These are phyloP conservation scores for Ophiognomonia clavigignenti-juglandacearum DNA, from an alignment of 2,329 filamentous ascomycete genomes.

Conservation along the genomic window DNA sequence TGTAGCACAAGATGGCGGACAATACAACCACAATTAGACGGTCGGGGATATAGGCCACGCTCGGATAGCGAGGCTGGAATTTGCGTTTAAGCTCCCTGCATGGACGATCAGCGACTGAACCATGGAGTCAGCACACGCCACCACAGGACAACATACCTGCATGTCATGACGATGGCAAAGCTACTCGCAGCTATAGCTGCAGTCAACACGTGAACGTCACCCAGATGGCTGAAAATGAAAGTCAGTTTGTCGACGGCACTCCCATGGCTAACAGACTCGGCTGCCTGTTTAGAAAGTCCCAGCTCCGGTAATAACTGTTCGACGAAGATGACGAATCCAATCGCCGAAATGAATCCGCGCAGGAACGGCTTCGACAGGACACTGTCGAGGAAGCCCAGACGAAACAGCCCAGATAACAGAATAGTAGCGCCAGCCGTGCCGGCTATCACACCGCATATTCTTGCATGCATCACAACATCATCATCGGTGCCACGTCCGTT, in stretches of 20 bases:
- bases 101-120: background rate
- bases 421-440: slow-evolving; percentile 86
- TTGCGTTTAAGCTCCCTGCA: slow-evolving; percentile 76
- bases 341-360: slow-evolving; percentile 92
- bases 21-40: slow-evolving; percentile 84
- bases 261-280: slow-evolving; percentile 65
- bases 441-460: slow-evolving; percentile 82
- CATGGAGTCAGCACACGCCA: no score
- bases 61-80: slow-evolving; percentile 72
- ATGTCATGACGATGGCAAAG: slow-evolving; percentile 87
- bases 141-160: slow-evolving; percentile 63
- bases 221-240: slow-evolving; percentile 68
- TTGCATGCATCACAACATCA: slow-evolving; percentile 64
- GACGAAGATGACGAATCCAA: slow-evolving; percentile 92
- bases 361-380: slow-evolving; percentile 90
- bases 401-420: slow-evolving; percentile 76
- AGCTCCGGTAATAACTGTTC: slow-evolving; percentile 92
- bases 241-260: slow-evolving; percentile 81
- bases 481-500: slow-evolving; percentile 60
- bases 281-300: slow-evolving; percentile 65
- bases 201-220: slow-evolving; percentile 68
- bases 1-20: slow-evolving; percentile 74
- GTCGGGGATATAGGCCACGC: slow-evolving; percentile 85
- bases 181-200: slow-evolving; percentile 71
- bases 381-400: slow-evolving; percentile 89